Evolutionary conservation across 2,329 filamentous ascomycete species (phyloP).

Genomic region (Aspergillus pseudoterreus): DNA sequence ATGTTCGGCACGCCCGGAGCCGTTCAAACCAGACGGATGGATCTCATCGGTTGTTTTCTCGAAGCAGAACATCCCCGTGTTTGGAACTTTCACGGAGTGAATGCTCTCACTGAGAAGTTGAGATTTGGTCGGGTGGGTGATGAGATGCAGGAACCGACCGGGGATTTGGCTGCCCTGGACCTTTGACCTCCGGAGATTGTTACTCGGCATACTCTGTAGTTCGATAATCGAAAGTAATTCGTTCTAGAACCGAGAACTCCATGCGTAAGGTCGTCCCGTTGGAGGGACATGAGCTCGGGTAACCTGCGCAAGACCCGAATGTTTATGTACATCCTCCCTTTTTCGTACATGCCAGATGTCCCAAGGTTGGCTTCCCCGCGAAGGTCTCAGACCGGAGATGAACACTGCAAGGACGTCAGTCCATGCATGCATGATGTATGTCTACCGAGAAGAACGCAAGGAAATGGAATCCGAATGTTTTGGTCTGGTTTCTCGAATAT

Average conservation of each 20-base stretch:
- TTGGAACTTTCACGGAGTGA: not conserved
- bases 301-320: not conserved
- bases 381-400: not conserved
- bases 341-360: not conserved
- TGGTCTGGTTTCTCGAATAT: not conserved
- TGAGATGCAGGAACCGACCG: conserved; percentile 14
- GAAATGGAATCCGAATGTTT: not conserved
- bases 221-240: not conserved
- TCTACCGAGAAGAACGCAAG: not conserved
- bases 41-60: too few species aligned
- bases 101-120: conserved; percentile 1
- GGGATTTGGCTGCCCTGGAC: not conserved
- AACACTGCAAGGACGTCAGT: not conserved
- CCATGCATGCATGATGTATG: not conserved
- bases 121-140: conserved; percentile 12
- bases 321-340: not conserved
- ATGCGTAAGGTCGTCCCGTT: not conserved
- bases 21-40: too few species aligned
- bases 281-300: not conserved
- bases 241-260: not conserved
- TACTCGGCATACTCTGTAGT: not conserved
- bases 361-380: not conserved
- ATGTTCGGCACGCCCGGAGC: too few species aligned
- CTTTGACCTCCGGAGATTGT: not conserved
- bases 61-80: too few species aligned